phyloP scores from a whole-genome alignment of 345 rosid genomes.

The Salix koriyanagi region DNA sequence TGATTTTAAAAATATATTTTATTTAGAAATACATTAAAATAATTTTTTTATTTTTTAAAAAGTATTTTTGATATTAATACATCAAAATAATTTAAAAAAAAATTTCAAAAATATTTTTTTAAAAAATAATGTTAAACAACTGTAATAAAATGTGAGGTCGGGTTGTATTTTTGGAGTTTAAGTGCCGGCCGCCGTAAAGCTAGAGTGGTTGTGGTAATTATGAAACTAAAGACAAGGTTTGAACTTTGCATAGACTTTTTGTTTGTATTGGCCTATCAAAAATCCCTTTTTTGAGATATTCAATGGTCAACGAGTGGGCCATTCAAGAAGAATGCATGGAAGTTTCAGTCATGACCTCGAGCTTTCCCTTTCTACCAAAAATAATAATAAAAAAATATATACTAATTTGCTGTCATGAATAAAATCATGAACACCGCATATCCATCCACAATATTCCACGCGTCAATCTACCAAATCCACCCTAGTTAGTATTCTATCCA shows the following conservation, averaged over 20 bases:
- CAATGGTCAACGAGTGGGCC: conserved; percentile 29
- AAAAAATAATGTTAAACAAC: too few relatives aligned
- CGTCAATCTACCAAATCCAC: conserved; percentile 7
- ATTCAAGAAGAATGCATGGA: conserved; percentile 19
- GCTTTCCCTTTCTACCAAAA: neutral
- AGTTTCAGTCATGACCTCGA: conserved; percentile 15
- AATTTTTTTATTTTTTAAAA: too few relatives aligned
- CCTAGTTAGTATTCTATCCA: neutral
- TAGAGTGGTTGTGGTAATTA: too few relatives aligned
- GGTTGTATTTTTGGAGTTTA: too few relatives aligned
- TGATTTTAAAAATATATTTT: too few relatives aligned
- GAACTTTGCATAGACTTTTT: conserved; percentile 3
- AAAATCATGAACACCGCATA: neutral
- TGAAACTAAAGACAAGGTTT: neutral
- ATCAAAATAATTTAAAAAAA: too few relatives aligned
- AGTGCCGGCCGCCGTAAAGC: too few relatives aligned
- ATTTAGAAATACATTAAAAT: too few relatives aligned
- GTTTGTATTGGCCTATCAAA: conserved; percentile 17
- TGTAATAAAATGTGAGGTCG: too few relatives aligned
- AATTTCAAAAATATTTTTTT: too few relatives aligned
- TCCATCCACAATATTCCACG: conserved; percentile 16
- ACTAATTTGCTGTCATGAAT: neutral
- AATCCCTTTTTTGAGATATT: neutral
- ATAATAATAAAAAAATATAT: neutral
- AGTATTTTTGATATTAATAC: too few relatives aligned